Evolutionary conservation across 306 rosid genomes (phyloP).

Genomic region (Vigna trinervia): DNA sequence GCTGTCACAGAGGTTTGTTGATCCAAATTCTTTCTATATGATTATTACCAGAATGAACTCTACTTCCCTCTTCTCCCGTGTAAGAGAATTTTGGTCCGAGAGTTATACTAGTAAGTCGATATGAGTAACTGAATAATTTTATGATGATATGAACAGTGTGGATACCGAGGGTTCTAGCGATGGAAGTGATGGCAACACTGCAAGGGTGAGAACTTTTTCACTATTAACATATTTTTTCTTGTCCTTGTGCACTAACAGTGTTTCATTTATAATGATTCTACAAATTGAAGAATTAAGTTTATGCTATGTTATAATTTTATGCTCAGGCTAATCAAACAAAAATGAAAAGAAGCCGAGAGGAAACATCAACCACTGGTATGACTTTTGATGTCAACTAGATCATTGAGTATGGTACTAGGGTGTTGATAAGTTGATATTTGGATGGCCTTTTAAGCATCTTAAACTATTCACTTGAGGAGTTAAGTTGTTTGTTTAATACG

Average conservation of each 20-base stretch:
- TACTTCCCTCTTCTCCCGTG: slow-evolving; percentile 5
- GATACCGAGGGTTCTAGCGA: slow-evolving; percentile 81
- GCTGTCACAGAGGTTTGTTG: slow-evolving; percentile 78
- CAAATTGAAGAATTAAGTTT: slow-evolving; percentile 34
- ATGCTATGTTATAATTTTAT: slow-evolving; percentile 47
- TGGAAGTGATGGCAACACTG: slow-evolving; percentile 85
- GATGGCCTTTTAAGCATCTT: slow-evolving; percentile 13
- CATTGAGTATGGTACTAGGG: slow-evolving; percentile 19
- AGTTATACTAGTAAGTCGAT: slow-evolving; percentile 17
- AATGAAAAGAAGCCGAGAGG: slow-evolving; percentile 83
- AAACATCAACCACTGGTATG: slow-evolving; percentile 79
- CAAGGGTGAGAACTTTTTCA: slow-evolving; percentile 64
- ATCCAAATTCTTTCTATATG: slow-evolving; percentile 9
- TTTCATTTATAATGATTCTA: slow-evolving; percentile 25
- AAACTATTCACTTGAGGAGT: slow-evolving; percentile 19
- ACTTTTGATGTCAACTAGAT: slow-evolving; percentile 28
- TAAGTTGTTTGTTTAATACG: not conserved
- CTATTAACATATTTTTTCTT: slow-evolving; percentile 7
- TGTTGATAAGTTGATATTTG: slow-evolving; percentile 1
- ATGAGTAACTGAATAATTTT: slow-evolving; percentile 46
- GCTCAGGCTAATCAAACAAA: slow-evolving; percentile 67
- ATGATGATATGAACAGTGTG: slow-evolving; percentile 58
- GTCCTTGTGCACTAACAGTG: slow-evolving; percentile 14
- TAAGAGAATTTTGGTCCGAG: slow-evolving; percentile 9
- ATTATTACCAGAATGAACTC: slow-evolving; percentile 9